Evolutionary conservation across 2,329 filamentous ascomycete genomes (phyloP).

Genomic region (Proliferodiscus dingleyae): DNA sequence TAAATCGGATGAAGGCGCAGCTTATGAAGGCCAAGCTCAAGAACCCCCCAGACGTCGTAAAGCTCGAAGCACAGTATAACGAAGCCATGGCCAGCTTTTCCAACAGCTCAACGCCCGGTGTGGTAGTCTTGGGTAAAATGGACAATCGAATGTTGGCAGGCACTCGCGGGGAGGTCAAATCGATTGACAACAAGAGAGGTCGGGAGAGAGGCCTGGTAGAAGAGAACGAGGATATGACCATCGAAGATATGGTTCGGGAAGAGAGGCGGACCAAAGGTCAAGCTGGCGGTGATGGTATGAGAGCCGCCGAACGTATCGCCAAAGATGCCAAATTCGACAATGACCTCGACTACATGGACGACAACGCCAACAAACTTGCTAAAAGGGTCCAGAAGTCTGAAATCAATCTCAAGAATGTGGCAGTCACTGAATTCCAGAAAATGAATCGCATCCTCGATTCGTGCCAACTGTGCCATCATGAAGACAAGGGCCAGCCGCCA

Average conservation of each 20-base stretch:
- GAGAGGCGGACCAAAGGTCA: slow-evolving; percentile 80
- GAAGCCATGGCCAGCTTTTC: slow-evolving; percentile 61
- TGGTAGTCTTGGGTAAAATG: slow-evolving; percentile 81
- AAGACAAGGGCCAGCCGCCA: slow-evolving; percentile 71
- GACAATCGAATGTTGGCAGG: slow-evolving; percentile 86
- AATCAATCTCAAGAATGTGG: slow-evolving; percentile 78
- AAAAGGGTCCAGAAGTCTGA: slow-evolving; percentile 84
- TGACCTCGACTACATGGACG: slow-evolving; percentile 94
- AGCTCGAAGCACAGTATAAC: slow-evolving; percentile 81
- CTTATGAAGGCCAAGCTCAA: slow-evolving; percentile 94
- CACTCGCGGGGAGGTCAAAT: slow-evolving; percentile 65
- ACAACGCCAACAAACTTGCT: slow-evolving; percentile 87
- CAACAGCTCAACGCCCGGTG: slow-evolving; percentile 52
- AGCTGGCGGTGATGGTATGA: slow-evolving; percentile 71
- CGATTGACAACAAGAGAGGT: slow-evolving; percentile 74
- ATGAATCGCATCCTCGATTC: slow-evolving; percentile 80
- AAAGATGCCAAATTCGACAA: slow-evolving; percentile 89
- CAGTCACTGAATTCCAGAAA: slow-evolving; percentile 84
- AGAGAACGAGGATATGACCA: slow-evolving; percentile 91
- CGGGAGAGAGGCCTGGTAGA: slow-evolving; percentile 78
- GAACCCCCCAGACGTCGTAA: slow-evolving; percentile 66
- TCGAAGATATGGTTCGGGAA: slow-evolving; percentile 96
- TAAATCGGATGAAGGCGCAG: slow-evolving; percentile 88
- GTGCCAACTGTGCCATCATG: slow-evolving; percentile 89
- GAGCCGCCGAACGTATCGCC: slow-evolving; percentile 86